phyloP scores from a whole-genome alignment of 2,329 filamentous ascomycete genomes.

The Beauveria sp. region DNA sequence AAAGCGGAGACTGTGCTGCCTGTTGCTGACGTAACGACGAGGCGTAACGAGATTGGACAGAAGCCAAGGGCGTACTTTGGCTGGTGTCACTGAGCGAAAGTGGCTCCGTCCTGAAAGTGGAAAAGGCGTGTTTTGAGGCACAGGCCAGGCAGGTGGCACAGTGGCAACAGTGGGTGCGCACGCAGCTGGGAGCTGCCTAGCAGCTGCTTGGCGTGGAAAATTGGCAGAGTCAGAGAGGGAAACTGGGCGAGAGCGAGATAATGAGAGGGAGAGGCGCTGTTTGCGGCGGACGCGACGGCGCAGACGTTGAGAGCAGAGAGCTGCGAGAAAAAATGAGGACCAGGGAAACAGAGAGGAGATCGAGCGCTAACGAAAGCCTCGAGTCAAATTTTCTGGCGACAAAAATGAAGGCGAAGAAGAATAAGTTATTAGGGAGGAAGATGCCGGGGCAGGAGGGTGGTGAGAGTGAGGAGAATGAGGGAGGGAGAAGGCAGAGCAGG shows the following conservation, averaged over 20 bases:
- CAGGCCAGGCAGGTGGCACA: neutral
- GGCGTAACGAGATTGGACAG: constrained; percentile 12
- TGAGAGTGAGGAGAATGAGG: constrained; percentile 14
- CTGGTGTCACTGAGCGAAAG: constrained; percentile 7
- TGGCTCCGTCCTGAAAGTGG: constrained; percentile 4
- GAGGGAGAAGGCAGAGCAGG: constrained; percentile 7
- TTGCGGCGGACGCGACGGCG: neutral
- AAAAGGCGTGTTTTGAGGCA: constrained; percentile 1
- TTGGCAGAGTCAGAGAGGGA: neutral
- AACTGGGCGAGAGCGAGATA: neutral
- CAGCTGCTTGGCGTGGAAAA: constrained; percentile 2
- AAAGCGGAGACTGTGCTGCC: constrained; percentile 15
- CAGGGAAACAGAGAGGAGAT: constrained; percentile 16
- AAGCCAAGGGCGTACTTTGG: neutral
- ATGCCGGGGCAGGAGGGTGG: constrained; percentile 8
- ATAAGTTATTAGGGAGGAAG: constrained; percentile 16
- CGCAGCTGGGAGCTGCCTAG: constrained; percentile 12
- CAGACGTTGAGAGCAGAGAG: neutral
- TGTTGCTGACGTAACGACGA: constrained; percentile 27
- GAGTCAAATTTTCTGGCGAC: constrained; percentile 21
- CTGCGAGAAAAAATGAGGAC: constrained; percentile 6
- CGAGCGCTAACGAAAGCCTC: constrained; percentile 46
- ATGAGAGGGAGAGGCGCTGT: neutral
- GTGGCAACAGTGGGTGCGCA: neutral
- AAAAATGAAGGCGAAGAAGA: constrained; percentile 14